phyloP scores from a whole-genome alignment of 768 basidiomycete genomes.

The Austroboletus festivus region DNA sequence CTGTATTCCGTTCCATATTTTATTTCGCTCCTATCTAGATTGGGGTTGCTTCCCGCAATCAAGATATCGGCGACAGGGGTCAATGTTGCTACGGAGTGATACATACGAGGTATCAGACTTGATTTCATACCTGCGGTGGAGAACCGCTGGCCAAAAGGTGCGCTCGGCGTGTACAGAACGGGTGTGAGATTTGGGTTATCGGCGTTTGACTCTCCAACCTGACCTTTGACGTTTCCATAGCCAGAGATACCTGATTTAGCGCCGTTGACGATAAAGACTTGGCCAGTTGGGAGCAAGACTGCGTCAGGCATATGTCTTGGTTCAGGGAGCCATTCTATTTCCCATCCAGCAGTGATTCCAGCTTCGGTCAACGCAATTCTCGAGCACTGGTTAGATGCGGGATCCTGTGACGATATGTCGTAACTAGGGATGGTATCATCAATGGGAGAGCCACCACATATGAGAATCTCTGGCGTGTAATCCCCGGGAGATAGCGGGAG shows the following conservation, averaged over 20 bases:
- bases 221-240: constrained; percentile 68
- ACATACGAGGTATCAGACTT: constrained; percentile 69
- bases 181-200: constrained; percentile 68
- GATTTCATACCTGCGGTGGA: constrained; percentile 53
- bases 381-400: constrained; percentile 71
- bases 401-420: constrained; percentile 67
- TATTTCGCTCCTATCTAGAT: constrained; percentile 70
- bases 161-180: constrained; percentile 63
- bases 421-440: constrained; percentile 58
- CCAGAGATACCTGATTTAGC: constrained; percentile 71
- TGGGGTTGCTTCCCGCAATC: constrained; percentile 84
- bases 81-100: constrained; percentile 81
- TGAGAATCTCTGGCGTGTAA: constrained; percentile 65
- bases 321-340: constrained; percentile 70
- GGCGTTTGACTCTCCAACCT: constrained; percentile 76
- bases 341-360: constrained; percentile 69
- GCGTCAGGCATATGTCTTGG: constrained; percentile 77
- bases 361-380: constrained; percentile 61
- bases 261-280: constrained; percentile 74
- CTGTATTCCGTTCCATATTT: constrained; percentile 84
- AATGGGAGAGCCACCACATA: constrained; percentile 75
- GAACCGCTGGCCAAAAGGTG: constrained; percentile 56
- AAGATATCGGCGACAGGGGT: constrained; percentile 69
- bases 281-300: constrained; percentile 76
- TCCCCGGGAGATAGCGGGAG: constrained; percentile 65